Evolutionary conservation across 2,329 filamentous ascomycete genomes (phyloP).

Genomic region (Xylariaceae sp.): DNA sequence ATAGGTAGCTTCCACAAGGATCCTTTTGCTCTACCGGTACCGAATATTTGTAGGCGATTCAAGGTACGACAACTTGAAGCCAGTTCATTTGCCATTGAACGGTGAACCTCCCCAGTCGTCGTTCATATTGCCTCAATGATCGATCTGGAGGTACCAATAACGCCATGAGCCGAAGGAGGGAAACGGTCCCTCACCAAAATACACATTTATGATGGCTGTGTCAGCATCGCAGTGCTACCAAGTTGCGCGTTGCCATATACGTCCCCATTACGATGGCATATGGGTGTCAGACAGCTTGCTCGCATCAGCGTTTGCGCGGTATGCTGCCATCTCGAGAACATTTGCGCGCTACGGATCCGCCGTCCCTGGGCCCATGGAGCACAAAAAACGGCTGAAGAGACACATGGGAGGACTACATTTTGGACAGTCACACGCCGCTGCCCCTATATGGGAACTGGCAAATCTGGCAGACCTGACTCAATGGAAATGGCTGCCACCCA

Average conservation of each 20-base stretch:
- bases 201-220: constrained; percentile 45
- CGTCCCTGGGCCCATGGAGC: constrained; percentile 52
- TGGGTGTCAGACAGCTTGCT: constrained; percentile 60
- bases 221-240: constrained; percentile 46
- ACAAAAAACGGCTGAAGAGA: constrained; percentile 49
- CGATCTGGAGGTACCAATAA: constrained; percentile 6
- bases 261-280: constrained; percentile 41
- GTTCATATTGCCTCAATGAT: not conserved
- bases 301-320: constrained; percentile 46
- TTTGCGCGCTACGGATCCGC: constrained; percentile 35
- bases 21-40: no score
- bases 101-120: not conserved
- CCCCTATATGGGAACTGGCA: constrained; percentile 46
- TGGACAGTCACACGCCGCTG: constrained; percentile 35
- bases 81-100: not conserved
- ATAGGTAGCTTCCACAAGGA: not conserved
- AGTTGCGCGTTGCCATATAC: constrained; percentile 42
- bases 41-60: no score
- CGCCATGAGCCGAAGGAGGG: constrained; percentile 11
- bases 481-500: constrained; percentile 53
- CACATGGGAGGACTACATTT: constrained; percentile 49
- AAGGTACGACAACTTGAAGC: not conserved
- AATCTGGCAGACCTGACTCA: constrained; percentile 42
- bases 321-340: constrained; percentile 32
- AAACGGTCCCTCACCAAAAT: not conserved